Evolutionary conservation across 2,329 filamentous ascomycete species (phyloP), one percentile per base, ranked within the genome.

Genomic region (Diaporthe sp.): DNA sequence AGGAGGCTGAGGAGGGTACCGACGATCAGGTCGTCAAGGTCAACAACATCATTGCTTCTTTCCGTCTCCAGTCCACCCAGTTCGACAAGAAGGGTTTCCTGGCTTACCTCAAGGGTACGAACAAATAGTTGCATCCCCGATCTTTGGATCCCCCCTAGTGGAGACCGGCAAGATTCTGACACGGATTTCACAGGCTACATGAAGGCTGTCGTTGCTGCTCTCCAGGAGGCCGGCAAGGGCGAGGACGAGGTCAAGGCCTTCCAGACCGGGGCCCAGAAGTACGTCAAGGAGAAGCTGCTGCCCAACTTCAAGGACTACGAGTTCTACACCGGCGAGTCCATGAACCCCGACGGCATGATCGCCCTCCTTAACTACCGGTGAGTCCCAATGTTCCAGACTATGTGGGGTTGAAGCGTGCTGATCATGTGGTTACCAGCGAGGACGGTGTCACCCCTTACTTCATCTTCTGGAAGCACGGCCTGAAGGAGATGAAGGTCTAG

Each of bases 221-320:
- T 98, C 80, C 89, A 92, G 86, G 90, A 88, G 79, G 73, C 74
- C 15, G 83, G 83, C 80, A 91, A 89, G 78, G 88, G 88, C 76
- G 90, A 91, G 1, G 93, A 93, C 20, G 90, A 92, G 77, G 88
- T 98, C 86, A 91, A 92, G 80, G 90, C 89, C 28, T 98, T 98
- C 88, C 93, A 98, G 91, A 91, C 89, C 80, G 92, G 92, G 81
- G 96, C 95, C 76, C 84, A 88, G 79, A 86, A 80, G 74, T 97
- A 91, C 84, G 93, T 94, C 86, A 98, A 98, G 91, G 93, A 95
- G 89, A 92, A 91, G 84, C 90, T 98, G 80, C 88, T 93, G 76
- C 87, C 84, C 85, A 96, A 95, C 88, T 98, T 98, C 91, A 96
- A 98, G 89, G 95, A 98, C 90, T 98, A 93, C 86, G 96, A 98